Base-by-base conservation (phyloP, 495 filamentous ascomycete species). In the Podospora pseudopauciseta region DNA sequence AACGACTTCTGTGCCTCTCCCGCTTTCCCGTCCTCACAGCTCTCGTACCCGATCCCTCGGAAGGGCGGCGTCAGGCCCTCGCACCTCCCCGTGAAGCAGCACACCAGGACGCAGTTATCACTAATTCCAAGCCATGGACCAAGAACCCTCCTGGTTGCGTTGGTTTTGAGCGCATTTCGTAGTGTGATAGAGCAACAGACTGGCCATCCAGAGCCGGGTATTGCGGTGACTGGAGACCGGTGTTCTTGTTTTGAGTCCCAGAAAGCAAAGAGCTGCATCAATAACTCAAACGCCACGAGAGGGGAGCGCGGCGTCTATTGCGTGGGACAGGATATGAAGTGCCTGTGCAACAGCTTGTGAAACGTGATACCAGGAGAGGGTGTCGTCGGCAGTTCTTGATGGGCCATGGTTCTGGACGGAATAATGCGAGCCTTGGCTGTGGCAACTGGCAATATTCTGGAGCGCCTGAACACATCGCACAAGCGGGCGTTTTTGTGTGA, bases 241-340 rank as follows among this genome's bases (percentile, higher is more conserved):
- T 49, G 39, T 49, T 11, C 39, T 49, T 49, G 39, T 2, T 49
- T 49, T 13, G 39, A 49, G 39, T 49, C 39, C 39, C 39, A 49
- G 15, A 49, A 49, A 11, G 13, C 39, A 16, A 49, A 49, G 9
- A 11, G 13, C 39, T 16, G 39, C 39, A 3, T 58, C 19, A 58
- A 58, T 58, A 26, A 26, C 23, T 58, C 55, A 11, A 58, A 58
- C 55, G 55, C 55, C 55, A 58, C 55, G 13, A 58, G 55, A 58
- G 23, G 23, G n/a, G 55, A 26, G 55, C 26, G 3, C n/a, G 55
- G 55, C 55, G 55, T 58, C 55, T 58, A 58, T 58, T 26, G 23
- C 23, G 55, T 58, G 55, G 55, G 55, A 58, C 55, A 58, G 23
- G 19, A 58, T 19, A 19, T 58, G 23, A n/a, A 3, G n/a, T 7